Percentiles rank a stretch among this genome's conserved stretches.
These are phyloP conservation scores for Inosperma sp. DNA, from an alignment of 768 basidiomycete genomes.

Conservation along the genomic window DNA sequence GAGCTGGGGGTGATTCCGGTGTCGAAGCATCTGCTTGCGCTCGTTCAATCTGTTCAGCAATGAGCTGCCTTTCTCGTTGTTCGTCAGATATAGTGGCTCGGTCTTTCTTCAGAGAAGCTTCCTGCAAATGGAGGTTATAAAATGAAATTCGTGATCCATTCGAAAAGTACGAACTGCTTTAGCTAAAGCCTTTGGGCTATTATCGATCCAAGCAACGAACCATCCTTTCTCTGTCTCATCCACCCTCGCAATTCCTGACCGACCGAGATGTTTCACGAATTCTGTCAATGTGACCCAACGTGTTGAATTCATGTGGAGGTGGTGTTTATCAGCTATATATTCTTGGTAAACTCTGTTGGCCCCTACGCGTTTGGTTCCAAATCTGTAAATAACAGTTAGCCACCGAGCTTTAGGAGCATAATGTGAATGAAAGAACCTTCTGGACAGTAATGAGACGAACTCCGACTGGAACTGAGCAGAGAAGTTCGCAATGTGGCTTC, in stretches of 20 bases:
- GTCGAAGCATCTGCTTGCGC: slow-evolving; percentile 51
- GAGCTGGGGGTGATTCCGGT: slow-evolving; percentile 36
- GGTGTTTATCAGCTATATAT: slow-evolving; percentile 89
- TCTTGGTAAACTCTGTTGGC: slow-evolving; percentile 98
- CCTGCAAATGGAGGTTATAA: slow-evolving; percentile 36
- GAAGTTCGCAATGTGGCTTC: slow-evolving; percentile 87
- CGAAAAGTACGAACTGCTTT: slow-evolving; percentile 57
- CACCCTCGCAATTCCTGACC: slow-evolving; percentile 80
- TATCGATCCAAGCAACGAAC: slow-evolving; percentile 98
- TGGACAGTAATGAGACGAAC: slow-evolving; percentile 84
- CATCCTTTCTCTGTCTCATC: slow-evolving; percentile 99
- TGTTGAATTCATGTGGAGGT: slow-evolving; percentile 98
- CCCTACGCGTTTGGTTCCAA: slow-evolving; percentile 90
- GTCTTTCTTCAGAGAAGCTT: slow-evolving; percentile 88
- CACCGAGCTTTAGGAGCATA: neutral
- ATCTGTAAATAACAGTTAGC: slow-evolving; percentile 25
- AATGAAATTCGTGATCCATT: slow-evolving; percentile 8
- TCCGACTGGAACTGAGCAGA: slow-evolving; percentile 85
- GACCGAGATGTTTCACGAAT: slow-evolving; percentile 85
- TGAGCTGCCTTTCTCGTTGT: slow-evolving; percentile 83
- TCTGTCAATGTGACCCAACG: slow-evolving; percentile 98
- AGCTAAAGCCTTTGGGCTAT: slow-evolving; percentile 87
- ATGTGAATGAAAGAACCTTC: slow-evolving; percentile 49
- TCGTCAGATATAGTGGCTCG: slow-evolving; percentile 89
- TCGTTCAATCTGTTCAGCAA: slow-evolving; percentile 91